Evolutionary conservation across 768 basidiomycete genomes (phyloP), one percentile per base, ranked within the genome.

Genomic region (Amanita exitialis): DNA sequence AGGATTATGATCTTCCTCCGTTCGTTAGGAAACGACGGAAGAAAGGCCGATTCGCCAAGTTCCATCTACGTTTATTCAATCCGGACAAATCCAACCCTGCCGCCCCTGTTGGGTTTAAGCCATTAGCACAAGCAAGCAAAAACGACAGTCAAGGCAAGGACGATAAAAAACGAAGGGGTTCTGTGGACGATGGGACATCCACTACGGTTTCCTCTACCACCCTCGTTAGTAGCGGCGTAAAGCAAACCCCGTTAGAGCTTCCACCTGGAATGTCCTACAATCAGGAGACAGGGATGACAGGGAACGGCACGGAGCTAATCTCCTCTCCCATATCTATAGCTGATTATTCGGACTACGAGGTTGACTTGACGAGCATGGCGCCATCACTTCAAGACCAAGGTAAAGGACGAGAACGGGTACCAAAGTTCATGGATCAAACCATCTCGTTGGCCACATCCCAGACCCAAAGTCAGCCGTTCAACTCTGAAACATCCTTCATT

Each of bases 281-380:
- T 36, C 12, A 20, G 8, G 46, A 36, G 9, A 15, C 18, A 2
- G 18, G 18, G 34, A 35, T 12, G 34, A 28, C 15, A 12, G 25
- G 18, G 7, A 7, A 16, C 10, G 18, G 16, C 12, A 7, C 34
- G 6, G 34, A 39, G 23, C 23, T n/a, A n/a, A n/a, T n/a, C n/a
- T n/a, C n/a, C n/a, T n/a, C 47, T 15, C 44, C 2, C 21, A n/a
- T 5, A 13, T 64, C 62, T 6, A 64, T 51, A 5, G 64, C 65
- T 4, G 66, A 68, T 25, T 73, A 73, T 52, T 79, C 76, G 3
- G 77, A 79, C 54, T 70, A 69, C 41, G 78, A 80, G 49, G 75
- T 74, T 39, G 73, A 73, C 50, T 48, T 67, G n/a, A 59, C 61
- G 38, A 58, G 52, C 21, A 54, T 49, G 53, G 38, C 27, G 47